A percentile compares a stretch with the other conserved stretches of the same genome.
These are phyloP conservation scores for Raddia guianensis DNA, from an alignment of 176 grass and related monocot genomes.

Conservation along the genomic window DNA sequence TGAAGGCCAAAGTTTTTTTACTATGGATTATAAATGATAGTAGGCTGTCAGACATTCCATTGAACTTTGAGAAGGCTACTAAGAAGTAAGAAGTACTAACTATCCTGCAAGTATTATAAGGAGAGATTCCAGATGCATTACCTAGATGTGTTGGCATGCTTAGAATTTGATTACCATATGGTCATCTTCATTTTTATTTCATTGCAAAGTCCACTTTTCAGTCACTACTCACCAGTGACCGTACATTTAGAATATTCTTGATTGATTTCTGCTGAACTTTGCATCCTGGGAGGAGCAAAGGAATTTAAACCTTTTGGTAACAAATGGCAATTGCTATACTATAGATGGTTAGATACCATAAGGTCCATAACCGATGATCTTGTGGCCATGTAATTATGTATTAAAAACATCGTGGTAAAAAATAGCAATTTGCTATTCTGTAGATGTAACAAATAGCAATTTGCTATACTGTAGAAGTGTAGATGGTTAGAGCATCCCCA, in stretches of 20 bases:
- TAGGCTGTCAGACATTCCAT: not conserved
- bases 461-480: not conserved
- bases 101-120: not conserved
- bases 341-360: not conserved
- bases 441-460: not conserved
- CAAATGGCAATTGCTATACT: not conserved
- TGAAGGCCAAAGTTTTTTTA: not conserved
- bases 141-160: conserved; percentile 19
- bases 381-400: not conserved
- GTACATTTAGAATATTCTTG: not conserved
- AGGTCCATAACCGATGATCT: not conserved
- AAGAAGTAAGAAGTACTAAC: not conserved
- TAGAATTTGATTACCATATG: conserved; percentile 3
- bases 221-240: not conserved
- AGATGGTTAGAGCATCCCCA: too few species aligned
- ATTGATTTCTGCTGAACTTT: not conserved
- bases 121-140: not conserved
- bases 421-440: not conserved
- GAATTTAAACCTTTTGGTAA: not conserved
- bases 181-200: not conserved
- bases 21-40: not conserved
- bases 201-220: conserved; percentile 1
- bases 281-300: not conserved
- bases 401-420: not conserved
- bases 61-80: not conserved